These are phyloP conservation scores for Chrysophaeum taylorii DNA, from an alignment of 352 stramenopile species.

Conservation along the genomic window DNA sequence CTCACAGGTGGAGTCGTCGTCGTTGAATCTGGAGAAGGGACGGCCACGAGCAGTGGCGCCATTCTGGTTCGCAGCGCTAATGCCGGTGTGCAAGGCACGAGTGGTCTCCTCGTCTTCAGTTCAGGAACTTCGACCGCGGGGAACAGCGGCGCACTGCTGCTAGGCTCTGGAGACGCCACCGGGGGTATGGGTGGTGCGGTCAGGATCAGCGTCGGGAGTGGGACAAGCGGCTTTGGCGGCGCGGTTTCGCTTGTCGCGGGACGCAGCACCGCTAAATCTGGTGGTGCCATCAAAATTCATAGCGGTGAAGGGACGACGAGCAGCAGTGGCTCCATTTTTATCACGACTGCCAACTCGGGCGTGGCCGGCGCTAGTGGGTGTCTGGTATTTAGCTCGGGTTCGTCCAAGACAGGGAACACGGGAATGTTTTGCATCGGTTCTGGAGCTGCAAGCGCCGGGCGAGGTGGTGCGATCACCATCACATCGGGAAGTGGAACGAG, in stretches of 20 bases:
- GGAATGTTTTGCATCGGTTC: slow-evolving; percentile 21
- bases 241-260: slow-evolving; percentile 12
- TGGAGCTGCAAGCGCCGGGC: slow-evolving; percentile 15
- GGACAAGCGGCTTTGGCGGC: slow-evolving; percentile 23
- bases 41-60: neutral
- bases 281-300: neutral
- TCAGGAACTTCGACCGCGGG: slow-evolving; percentile 14
- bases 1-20: neutral
- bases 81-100: slow-evolving; percentile 2
- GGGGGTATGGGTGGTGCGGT: neutral
- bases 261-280: neutral
- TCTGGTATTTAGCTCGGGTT: slow-evolving; percentile 24
- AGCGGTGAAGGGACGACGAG: neutral
- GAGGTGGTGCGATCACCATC: slow-evolving; percentile 23
- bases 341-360: neutral
- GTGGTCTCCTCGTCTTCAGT: slow-evolving; percentile 23
- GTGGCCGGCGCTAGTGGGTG: neutral
- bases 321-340: neutral
- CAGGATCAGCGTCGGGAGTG: neutral
- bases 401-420: slow-evolving; percentile 19
- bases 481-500: slow-evolving; percentile 19
- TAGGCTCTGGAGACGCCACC: neutral
- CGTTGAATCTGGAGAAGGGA: slow-evolving; percentile 18
- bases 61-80: neutral
- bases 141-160: neutral